Base-by-base conservation (phyloP, 495 filamentous ascomycete species). In the Aspergillus ostianus region DNA sequence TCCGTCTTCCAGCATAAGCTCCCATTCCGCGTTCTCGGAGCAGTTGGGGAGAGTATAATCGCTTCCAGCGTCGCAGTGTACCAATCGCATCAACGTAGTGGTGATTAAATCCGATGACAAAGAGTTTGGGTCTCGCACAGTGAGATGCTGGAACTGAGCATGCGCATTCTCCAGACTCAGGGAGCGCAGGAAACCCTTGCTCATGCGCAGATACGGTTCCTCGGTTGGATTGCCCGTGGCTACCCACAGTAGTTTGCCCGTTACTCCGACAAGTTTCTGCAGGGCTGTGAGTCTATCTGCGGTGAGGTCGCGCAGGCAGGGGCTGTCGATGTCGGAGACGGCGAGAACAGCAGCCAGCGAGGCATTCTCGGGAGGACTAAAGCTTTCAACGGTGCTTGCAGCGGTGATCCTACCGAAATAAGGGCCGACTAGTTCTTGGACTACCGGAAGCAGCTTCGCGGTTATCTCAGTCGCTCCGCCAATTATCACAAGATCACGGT, bases 201-300 rank as follows among this genome's bases (percentile, higher is more conserved):
- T 59, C 47, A 63, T 51, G 6, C 53, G 32, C 10, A 50, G 32
- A 26, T 56, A 26, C 6, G 56, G 58, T 3, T 44, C n/a, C 12
- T 47, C 23, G n/a, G 41, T 57, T 8, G 58, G 61, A 44, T 36
- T 17, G 0, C 56, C 61, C 8, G 53, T 52, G 41, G 61, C 55
- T 12, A 63, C 61, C 61, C 61, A 63, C 1, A 64, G 7, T 6
- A 64, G 18, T 10, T 41, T 41, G 1, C 36, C 36, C 15, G 36
- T 41, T 10, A 41, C 36, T 41, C 10, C 9, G 9, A 41, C 36
- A 41, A 41, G 9, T 41, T 41, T 6, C 13, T 41, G 36, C 36
- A 41, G 36, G 10, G 36, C 36, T 15, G 13, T 17, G 12, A 41
- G 15, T 15, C 36, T 41, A 13, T 41, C 36, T 10, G 9, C 36